A percentile compares a stretch with the other conserved stretches of the same genome.
phyloP scores from a whole-genome alignment of 2,329 filamentous ascomycete genomes.

The Fusarium sp. region DNA sequence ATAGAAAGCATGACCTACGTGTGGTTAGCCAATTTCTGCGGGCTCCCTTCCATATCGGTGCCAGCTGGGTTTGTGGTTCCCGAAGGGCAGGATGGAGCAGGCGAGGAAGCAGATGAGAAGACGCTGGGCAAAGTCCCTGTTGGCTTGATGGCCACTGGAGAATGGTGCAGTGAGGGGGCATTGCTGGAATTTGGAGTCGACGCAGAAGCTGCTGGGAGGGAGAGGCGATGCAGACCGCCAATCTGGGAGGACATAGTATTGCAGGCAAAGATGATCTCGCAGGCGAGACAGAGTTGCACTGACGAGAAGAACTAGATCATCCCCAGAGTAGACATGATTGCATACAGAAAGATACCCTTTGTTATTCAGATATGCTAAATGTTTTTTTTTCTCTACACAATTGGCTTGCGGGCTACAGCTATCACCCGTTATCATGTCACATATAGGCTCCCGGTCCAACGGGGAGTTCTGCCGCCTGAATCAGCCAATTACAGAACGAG shows the following conservation, averaged over 20 bases:
- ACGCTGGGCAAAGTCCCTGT: constrained; percentile 62
- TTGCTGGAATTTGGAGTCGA: constrained; percentile 65
- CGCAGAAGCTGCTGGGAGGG: constrained; percentile 57
- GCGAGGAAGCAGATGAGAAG: constrained; percentile 50
- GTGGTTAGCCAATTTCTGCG: constrained; percentile 67
- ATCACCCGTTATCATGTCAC: no score
- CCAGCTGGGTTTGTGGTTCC: constrained; percentile 62
- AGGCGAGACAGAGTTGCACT: neutral
- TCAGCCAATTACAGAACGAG: no score
- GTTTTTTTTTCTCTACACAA: no score
- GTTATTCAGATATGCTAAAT: no score
- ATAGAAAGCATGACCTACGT: constrained; percentile 64
- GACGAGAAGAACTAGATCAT: constrained; percentile 39
- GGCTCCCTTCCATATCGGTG: constrained; percentile 60
- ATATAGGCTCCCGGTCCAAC: no score
- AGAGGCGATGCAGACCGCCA: constrained; percentile 11
- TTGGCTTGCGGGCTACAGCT: no score
- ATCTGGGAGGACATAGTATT: constrained; percentile 23
- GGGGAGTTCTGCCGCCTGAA: no score
- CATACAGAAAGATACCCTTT: no score
- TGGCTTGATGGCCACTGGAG: constrained; percentile 69
- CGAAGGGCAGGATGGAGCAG: constrained; percentile 49
- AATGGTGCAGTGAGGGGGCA: constrained; percentile 67
- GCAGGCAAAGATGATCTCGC: constrained; percentile 12
- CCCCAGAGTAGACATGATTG: no score